These are phyloP conservation scores for Penicillium fimorum DNA, from an alignment of 495 filamentous ascomycete species.

Conservation along the genomic window DNA sequence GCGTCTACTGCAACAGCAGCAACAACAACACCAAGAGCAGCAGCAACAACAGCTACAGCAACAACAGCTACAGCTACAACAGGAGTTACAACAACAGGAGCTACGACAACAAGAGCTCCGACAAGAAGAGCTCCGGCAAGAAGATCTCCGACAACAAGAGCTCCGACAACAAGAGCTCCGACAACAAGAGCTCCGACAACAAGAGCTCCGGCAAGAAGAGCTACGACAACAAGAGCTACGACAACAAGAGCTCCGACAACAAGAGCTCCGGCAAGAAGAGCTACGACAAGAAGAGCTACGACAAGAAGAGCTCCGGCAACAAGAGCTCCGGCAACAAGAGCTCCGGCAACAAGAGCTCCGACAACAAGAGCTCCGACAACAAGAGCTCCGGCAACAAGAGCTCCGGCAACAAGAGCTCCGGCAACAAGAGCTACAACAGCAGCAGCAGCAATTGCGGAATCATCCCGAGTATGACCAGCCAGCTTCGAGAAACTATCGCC, in stretches of 20 bases:
- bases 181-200: neutral
- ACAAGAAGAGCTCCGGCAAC: neutral
- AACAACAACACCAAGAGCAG: conserved; percentile 6
- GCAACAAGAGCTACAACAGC: neutral
- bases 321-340: conserved; percentile 4
- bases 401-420: conserved; percentile 12
- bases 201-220: neutral
- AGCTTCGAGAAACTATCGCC: conserved; percentile 29
- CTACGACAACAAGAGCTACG: conserved; percentile 12
- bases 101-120: conserved; percentile 6
- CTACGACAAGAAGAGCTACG: too few species aligned
- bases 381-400: too few species aligned
- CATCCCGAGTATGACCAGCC: conserved; percentile 32
- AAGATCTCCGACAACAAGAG: neutral
- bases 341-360: neutral
- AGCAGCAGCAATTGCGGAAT: conserved; percentile 14
- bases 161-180: conserved; percentile 7
- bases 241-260: conserved; percentile 5
- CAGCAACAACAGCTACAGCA: neutral
- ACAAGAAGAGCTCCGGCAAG: neutral
- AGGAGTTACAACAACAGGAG: neutral
- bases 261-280: neutral
- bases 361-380: conserved; percentile 11
- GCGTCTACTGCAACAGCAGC: conserved; percentile 20
- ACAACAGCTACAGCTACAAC: neutral